Conservation (phyloP, 805 yeast species). For the Ogataea populi-albae region DNA sequence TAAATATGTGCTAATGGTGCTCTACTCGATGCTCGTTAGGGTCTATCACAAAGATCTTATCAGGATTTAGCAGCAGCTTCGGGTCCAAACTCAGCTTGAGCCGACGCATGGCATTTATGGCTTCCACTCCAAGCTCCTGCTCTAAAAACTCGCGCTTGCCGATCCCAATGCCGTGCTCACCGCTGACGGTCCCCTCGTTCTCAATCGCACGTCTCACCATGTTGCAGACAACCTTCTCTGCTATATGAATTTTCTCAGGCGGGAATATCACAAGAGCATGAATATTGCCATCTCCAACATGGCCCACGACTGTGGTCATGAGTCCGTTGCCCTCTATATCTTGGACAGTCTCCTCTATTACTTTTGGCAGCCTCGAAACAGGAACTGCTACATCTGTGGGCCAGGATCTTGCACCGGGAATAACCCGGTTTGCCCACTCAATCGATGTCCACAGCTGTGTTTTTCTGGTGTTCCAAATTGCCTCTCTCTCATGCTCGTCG, state of each 20-base stretch:
- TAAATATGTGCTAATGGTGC: constrained; percentile 1
- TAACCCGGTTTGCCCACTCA: constrained; percentile 56
- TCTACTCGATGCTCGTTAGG: constrained; percentile 34
- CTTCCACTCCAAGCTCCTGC: constrained; percentile 61
- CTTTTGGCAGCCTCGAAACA: constrained; percentile 57
- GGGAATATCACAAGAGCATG: constrained; percentile 63
- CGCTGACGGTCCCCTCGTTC: constrained; percentile 78
- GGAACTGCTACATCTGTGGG: constrained; percentile 87
- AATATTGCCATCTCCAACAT: constrained; percentile 80
- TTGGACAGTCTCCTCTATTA: constrained; percentile 57
- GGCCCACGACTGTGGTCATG: constrained; percentile 62
- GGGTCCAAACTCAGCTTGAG: constrained; percentile 73
- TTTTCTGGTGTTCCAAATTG: constrained; percentile 72
- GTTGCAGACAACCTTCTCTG: constrained; percentile 49
- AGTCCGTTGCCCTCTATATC: constrained; percentile 56
- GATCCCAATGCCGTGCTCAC: constrained; percentile 82
- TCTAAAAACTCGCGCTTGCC: constrained; percentile 66
- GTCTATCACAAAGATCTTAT: constrained; percentile 69
- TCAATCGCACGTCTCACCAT: constrained; percentile 64
- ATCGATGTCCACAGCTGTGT: constrained; percentile 63
- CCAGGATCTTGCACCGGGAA: constrained; percentile 49
- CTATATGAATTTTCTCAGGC: constrained; percentile 44
- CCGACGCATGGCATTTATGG: constrained; percentile 68
- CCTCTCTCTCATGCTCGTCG: constrained; percentile 56
- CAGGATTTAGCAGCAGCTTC: constrained; percentile 67